Evolutionary conservation across 192 early-diverging fungal species (phyloP).

Genomic region (Podila epigama): DNA sequence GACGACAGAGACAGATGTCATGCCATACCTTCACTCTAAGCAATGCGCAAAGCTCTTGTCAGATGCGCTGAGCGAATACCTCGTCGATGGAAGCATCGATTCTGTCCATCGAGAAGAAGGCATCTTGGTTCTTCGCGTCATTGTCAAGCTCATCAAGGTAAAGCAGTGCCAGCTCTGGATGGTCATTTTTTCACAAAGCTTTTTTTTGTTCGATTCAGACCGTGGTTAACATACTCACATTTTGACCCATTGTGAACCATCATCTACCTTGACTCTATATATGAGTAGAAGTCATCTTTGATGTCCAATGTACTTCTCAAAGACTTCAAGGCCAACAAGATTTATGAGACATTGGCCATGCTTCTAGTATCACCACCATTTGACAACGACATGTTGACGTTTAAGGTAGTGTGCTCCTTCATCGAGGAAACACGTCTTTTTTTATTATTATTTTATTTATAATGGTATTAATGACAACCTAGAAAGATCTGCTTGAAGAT

Average conservation of each 20-base stretch:
- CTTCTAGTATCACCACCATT: conserved; percentile 53
- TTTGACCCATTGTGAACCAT: conserved; percentile 6
- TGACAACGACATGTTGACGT: conserved; percentile 45
- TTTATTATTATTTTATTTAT: too few relatives aligned
- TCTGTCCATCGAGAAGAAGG: conserved; percentile 47
- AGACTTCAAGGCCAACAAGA: conserved; percentile 49
- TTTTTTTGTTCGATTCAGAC: not conserved
- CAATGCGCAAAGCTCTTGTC: conserved; percentile 40
- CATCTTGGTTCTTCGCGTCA: conserved; percentile 45
- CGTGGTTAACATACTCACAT: not conserved
- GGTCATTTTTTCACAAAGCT: not conserved
- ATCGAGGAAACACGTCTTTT: too few relatives aligned
- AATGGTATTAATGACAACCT: too few relatives aligned
- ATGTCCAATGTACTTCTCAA: conserved; percentile 56
- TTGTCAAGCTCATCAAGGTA: conserved; percentile 52
- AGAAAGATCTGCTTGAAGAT: too few relatives aligned
- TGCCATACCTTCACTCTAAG: conserved; percentile 46
- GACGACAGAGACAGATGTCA: conserved; percentile 31
- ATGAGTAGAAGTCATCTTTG: conserved; percentile 37
- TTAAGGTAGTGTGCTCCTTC: too few relatives aligned
- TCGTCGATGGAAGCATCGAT: conserved; percentile 48
- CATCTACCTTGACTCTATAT: too few relatives aligned
- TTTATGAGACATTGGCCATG: conserved; percentile 53
- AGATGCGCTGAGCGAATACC: conserved; percentile 34
- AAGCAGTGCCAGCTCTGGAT: too few relatives aligned